Evolutionary conservation across 148 eudicot genomes (phyloP).

Genomic region (Camellia sinensis): DNA sequence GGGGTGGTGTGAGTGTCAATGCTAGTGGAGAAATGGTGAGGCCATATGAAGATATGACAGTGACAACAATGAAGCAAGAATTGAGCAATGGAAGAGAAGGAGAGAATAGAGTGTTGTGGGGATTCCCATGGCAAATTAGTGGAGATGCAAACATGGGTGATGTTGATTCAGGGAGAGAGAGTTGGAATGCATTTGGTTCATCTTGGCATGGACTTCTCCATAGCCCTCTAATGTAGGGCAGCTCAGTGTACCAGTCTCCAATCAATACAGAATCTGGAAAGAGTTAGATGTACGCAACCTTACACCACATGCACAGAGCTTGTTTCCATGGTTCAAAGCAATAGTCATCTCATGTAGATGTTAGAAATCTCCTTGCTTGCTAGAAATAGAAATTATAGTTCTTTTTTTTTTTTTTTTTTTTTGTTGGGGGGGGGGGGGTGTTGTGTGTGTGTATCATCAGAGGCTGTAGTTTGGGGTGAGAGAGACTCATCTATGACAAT

Average conservation of each 20-base stretch:
- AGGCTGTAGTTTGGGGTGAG: no score
- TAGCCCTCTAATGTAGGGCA: conserved; percentile 58
- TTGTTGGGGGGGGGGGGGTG: no score
- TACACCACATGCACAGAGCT: no score
- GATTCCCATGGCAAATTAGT: conserved; percentile 55
- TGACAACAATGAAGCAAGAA: conserved; percentile 45
- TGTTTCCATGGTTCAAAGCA: no score
- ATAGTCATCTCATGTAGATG: conserved; percentile 62
- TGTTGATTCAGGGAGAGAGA: conserved; percentile 33
- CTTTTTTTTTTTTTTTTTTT: no score
- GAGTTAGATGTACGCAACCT: no score
- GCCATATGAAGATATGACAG: conserved; percentile 27
- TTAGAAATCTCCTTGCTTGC: no score
- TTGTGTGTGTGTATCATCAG: no score
- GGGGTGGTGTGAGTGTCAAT: conserved; percentile 8
- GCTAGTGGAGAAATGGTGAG: conserved; percentile 21
- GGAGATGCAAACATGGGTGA: conserved; percentile 30
- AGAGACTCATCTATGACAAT: no score
- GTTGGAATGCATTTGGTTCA: conserved; percentile 52
- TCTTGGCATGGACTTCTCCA: conserved; percentile 63
- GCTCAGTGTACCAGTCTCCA: no score
- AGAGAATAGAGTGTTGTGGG: conserved; percentile 41
- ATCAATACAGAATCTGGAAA: no score
- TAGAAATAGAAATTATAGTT: no score
- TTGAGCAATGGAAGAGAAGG: conserved; percentile 22